Base-by-base conservation (phyloP, 495 filamentous ascomycete species). In the Chaetomium cochliodes region DNA sequence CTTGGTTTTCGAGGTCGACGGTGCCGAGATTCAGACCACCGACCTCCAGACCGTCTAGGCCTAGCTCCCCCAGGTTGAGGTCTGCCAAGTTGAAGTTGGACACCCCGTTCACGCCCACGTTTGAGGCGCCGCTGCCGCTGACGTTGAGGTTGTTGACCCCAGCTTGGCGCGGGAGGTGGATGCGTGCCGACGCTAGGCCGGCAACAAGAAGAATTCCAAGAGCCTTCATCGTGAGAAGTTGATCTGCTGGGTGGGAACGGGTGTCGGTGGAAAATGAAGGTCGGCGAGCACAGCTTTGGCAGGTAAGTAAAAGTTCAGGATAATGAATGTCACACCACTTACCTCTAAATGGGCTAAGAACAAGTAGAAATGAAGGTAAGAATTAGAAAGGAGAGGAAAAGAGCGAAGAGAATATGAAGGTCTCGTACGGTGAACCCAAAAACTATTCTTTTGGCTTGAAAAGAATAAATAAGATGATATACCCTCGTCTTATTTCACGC, bases 1-100 rank as follows among this genome's bases (percentile, higher is more conserved):
- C 69, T 37, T 76, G 70, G 65, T 80, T 81, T 54, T 65, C 74
- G 22, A 83, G 69, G 54, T 82, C 80, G 57, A 84, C 69, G 18
- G 75, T 72, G 46, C 73, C 78, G 18, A 84, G 72, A 65, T 84
- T 79, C 44, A 84, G 26, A 9, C 69, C 69, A 30, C 64, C 53
- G 41, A 67, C 52, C 9, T 69, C 60, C 41, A 76, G 60, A 25
- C 59, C 63, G 58, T 51, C 49, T 0, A 76, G 59, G 50, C 70
- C 64, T 39, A 71, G 53, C 20, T 61, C 58, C n/a, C 51, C 47
- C 5, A 46, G 22, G 39, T 57, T 18, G 39, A 49, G n/a, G 46
- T 50, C 60, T 47, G 23, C 53, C 3, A 46, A n/a, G 50, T 60
- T 64, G 26, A 60, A 22, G 46, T 51, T 56, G 30, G 55, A 28